Evolutionary conservation across 176 grass and related monocot genomes (phyloP).

Genomic region (Stipa capillata): DNA sequence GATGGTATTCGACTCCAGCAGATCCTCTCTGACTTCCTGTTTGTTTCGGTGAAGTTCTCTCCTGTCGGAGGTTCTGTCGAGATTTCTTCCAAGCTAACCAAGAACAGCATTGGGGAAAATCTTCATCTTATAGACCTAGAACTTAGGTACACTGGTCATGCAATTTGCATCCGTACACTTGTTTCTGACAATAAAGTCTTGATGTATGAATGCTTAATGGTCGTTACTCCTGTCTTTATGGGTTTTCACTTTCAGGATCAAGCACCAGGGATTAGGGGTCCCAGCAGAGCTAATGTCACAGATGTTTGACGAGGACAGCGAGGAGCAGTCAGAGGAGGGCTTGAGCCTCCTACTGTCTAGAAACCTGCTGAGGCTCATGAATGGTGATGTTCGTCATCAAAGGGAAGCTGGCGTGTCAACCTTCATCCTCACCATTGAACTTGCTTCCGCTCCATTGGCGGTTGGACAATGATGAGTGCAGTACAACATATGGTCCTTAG

Average conservation of each 20-base stretch:
- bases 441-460: constrained; percentile 42
- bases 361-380: constrained; percentile 90
- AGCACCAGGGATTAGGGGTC: constrained; percentile 45
- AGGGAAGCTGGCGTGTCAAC: constrained; percentile 58
- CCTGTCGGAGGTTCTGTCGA: constrained; percentile 68
- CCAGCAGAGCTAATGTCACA: constrained; percentile 61
- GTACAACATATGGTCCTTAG: neutral
- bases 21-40: constrained; percentile 76
- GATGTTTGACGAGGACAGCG: constrained; percentile 61
- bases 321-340: constrained; percentile 57
- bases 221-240: neutral
- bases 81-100: constrained; percentile 45
- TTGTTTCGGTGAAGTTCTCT: constrained; percentile 76
- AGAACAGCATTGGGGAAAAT: constrained; percentile 63
- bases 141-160: constrained; percentile 43
- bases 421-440: constrained; percentile 78
- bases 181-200: neutral
- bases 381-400: constrained; percentile 67
- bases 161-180: neutral
- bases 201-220: neutral
- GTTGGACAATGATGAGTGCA: neutral
- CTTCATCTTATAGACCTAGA: constrained; percentile 76
- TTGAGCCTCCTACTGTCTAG: constrained; percentile 65
- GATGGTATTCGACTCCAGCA: constrained; percentile 79
- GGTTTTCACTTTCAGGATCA: constrained; percentile 65